Evolutionary conservation across 2,329 filamentous ascomycete species (phyloP).

Genomic region (Aaosphaeria pasadenensis): DNA sequence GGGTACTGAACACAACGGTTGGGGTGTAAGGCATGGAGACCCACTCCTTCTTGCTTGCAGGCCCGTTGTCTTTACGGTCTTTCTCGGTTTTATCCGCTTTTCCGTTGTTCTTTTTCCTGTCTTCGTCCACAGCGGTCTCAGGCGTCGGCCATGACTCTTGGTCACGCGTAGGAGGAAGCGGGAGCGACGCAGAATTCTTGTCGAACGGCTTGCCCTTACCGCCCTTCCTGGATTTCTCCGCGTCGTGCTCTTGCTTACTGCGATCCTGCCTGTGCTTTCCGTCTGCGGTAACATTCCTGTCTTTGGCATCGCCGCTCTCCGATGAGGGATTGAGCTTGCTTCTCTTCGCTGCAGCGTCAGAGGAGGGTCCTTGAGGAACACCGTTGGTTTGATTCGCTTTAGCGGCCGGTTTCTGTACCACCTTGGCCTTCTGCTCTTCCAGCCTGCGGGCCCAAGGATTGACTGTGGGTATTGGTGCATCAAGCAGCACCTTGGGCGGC

Average conservation of each 20-base stretch:
- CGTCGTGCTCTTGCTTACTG: constrained; percentile 19
- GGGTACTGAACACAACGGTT: constrained; percentile 82
- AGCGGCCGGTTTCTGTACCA: constrained; percentile 7
- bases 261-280: constrained; percentile 18
- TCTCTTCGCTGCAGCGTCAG: constrained; percentile 19
- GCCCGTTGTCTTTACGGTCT: constrained; percentile 55
- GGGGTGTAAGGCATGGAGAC: constrained; percentile 78
- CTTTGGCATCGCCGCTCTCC: constrained; percentile 16
- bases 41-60: constrained; percentile 65
- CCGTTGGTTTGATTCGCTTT: constrained; percentile 14
- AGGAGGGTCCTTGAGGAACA: constrained; percentile 8
- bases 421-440: constrained; percentile 41
- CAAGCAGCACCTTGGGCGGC: constrained; percentile 71
- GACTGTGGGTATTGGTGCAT: constrained; percentile 55
- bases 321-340: constrained; percentile 21
- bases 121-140: constrained; percentile 72
- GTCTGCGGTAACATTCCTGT: constrained; percentile 7
- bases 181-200: constrained; percentile 30
- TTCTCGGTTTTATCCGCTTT: constrained; percentile 66
- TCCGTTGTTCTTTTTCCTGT: constrained; percentile 68
- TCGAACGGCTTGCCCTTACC: constrained; percentile 24
- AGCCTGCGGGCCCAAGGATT: constrained; percentile 12
- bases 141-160: constrained; percentile 86
- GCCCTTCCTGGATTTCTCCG: constrained; percentile 22
- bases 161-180: constrained; percentile 70